Conservation (phyloP, 345 rosid genomes). For the Melastoma malabathricum region DNA sequence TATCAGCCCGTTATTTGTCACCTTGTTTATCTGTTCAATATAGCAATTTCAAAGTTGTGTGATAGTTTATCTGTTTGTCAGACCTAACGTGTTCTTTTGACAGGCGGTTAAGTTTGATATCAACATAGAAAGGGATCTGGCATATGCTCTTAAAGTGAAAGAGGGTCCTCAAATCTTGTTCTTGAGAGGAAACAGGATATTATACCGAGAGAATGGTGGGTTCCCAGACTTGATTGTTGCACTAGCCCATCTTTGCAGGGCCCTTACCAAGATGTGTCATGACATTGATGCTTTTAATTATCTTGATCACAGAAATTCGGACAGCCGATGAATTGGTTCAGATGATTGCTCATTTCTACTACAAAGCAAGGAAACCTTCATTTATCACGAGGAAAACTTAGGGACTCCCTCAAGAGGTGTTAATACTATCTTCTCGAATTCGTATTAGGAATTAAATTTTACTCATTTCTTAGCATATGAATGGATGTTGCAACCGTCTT, state of each 20-base stretch:
- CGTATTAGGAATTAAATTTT: too few species aligned
- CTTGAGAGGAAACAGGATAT: constrained; percentile 52
- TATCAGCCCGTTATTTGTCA: too few species aligned
- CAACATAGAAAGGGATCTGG: constrained; percentile 80
- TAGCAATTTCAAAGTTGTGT: too few species aligned
- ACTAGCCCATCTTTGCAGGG: too few species aligned
- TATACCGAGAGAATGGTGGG: constrained; percentile 78
- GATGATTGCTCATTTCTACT: constrained; percentile 86
- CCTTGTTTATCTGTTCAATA: too few species aligned
- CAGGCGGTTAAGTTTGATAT: constrained; percentile 82
- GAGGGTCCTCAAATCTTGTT: constrained; percentile 71
- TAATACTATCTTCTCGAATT: too few species aligned
- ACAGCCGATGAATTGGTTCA: constrained; percentile 68
- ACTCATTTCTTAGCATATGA: neutral
- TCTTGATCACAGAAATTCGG: constrained; percentile 39
- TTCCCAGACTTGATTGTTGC: neutral
- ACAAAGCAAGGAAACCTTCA: constrained; percentile 79
- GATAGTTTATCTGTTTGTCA: too few species aligned
- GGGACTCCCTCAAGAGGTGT: too few species aligned
- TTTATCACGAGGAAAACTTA: constrained; percentile 6
- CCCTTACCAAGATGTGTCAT: too few species aligned
- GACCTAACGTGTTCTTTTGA: neutral
- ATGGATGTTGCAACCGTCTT: neutral
- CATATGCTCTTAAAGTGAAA: constrained; percentile 87
- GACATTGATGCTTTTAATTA: too few species aligned